Base-by-base conservation (phyloP, 2,329 filamentous ascomycete species). In the Moelleriella libera region DNA sequence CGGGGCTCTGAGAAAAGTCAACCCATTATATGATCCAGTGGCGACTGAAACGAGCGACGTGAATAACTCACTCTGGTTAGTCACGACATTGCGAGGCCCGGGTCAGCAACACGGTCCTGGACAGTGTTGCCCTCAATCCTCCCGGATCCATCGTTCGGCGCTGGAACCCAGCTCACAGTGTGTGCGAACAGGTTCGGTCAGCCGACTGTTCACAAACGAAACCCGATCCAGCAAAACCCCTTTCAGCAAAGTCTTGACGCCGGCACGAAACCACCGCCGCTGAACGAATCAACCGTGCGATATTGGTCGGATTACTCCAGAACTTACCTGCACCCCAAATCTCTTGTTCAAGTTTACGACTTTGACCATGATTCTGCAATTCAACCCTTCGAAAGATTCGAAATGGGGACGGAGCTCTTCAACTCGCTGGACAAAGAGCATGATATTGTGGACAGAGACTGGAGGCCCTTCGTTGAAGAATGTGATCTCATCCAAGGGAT, bases 271-370 rank as follows among this genome's bases (percentile, higher is more conserved):
- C 76, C 84, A 0, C 75, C 84, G 0, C 67, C 71, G 46, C 72
- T 95, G 21, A 83, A 75, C 1, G 72, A 80, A 1, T 76, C 80
- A 6, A 76, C 78, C 9, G 85, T 97, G n/a, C 79, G 88, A 47
- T 97, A 92, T 67, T 98, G 92, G 90, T 94, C 88, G 32, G 92
- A 98, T 64, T 97, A 88, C 65, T 94, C 87, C 55, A 80, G 88
- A 30, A 77, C 92, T n/a, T 98, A 81, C 65, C 96, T 85, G 61
- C 89, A 97, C 60, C 92, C 92, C 7, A 80, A 78, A 47, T 95
- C 88, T 10, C 78, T 95, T 47, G 74, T 94, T 8, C 89, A 94
- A 60, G 71, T 97, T 11, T 85, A 85, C 59, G 88, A 96, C 58
- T 94, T 86, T 58, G 87, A 94, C 60, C 70, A 94, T 37, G 82